phyloP scores from a whole-genome alignment of 2,329 filamentous ascomycete species.

The Shiraia sp. region DNA sequence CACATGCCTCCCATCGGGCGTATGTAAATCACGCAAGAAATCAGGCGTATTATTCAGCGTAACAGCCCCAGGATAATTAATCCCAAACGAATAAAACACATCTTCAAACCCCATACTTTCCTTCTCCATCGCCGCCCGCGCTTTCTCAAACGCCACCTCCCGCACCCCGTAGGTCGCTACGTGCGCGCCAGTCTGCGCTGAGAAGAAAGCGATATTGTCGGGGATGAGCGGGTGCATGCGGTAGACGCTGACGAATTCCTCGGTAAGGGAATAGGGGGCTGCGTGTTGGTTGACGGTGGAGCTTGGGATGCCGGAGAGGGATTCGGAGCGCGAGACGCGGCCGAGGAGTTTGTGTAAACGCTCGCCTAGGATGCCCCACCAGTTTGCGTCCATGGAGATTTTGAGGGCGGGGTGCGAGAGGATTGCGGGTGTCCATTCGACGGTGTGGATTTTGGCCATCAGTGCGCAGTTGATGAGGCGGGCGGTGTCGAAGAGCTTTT shows the following conservation, averaged over 20 bases:
- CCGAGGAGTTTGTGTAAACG: slow-evolving; percentile 48
- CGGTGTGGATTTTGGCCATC: slow-evolving; percentile 56
- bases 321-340: slow-evolving; percentile 45
- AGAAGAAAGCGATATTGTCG: slow-evolving; percentile 45
- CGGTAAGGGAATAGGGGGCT: slow-evolving; percentile 48
- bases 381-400: slow-evolving; percentile 52
- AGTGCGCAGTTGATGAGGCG: slow-evolving; percentile 52
- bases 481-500: slow-evolving; percentile 52
- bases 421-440: slow-evolving; percentile 56
- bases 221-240: slow-evolving; percentile 50
- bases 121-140: slow-evolving; percentile 34
- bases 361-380: slow-evolving; percentile 52
- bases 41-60: slow-evolving; percentile 47
- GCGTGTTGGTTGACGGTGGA: slow-evolving; percentile 45
- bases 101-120: slow-evolving; percentile 23
- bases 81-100: slow-evolving; percentile 51
- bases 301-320: slow-evolving; percentile 48
- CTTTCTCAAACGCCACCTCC: slow-evolving; percentile 35
- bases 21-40: slow-evolving; percentile 48
- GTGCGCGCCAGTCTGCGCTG: slow-evolving; percentile 29
- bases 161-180: slow-evolving; percentile 25
- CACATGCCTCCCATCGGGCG: slow-evolving; percentile 47
- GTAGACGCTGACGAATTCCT: slow-evolving; percentile 53
- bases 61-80: slow-evolving; percentile 54
- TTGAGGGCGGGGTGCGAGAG: slow-evolving; percentile 50